Conservation (phyloP, 345 rosid species). For the Pelargonium nanum region DNA sequence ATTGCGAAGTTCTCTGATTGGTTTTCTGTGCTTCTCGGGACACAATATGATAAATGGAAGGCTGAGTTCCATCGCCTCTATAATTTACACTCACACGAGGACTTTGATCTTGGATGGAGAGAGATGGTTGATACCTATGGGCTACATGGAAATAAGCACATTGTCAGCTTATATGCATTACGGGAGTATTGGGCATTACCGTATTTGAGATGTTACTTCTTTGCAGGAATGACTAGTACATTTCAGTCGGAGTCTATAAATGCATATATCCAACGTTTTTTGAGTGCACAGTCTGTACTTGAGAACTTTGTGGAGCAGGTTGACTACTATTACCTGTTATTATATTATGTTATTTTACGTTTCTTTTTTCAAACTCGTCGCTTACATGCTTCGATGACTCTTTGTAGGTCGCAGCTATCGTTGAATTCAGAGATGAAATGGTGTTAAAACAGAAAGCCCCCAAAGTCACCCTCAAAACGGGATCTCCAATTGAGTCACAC, state of each 20-base stretch:
- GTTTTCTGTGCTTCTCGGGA: slow-evolving; percentile 40
- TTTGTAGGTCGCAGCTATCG: slow-evolving; percentile 36
- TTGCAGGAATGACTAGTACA: slow-evolving; percentile 32
- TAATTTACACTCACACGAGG: slow-evolving; percentile 24
- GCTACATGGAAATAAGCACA: slow-evolving; percentile 39
- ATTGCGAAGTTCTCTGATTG: slow-evolving; percentile 41
- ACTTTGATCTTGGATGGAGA: slow-evolving; percentile 47
- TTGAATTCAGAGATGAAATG: slow-evolving; percentile 21
- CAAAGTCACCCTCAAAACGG: slow-evolving; percentile 38
- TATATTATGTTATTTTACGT: neutral
- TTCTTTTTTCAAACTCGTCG: neutral
- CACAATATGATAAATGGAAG: slow-evolving; percentile 43
- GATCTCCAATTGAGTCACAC: slow-evolving; percentile 57
- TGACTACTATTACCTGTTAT: neutral
- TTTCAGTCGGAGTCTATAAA: slow-evolving; percentile 28
- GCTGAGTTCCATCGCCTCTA: slow-evolving; percentile 37
- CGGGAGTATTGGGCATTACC: slow-evolving; percentile 48
- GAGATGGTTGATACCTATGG: slow-evolving; percentile 35
- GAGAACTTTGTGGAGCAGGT: slow-evolving; percentile 40
- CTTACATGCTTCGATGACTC: neutral
- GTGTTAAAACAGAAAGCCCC: slow-evolving; percentile 29
- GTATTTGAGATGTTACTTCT: slow-evolving; percentile 41
- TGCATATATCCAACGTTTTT: slow-evolving; percentile 31
- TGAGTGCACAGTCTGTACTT: slow-evolving; percentile 33
- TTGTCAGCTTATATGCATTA: slow-evolving; percentile 38